Base-by-base conservation (phyloP, 1,284 basidiomycete genomes). In the Sporisorium exsertum region DNA sequence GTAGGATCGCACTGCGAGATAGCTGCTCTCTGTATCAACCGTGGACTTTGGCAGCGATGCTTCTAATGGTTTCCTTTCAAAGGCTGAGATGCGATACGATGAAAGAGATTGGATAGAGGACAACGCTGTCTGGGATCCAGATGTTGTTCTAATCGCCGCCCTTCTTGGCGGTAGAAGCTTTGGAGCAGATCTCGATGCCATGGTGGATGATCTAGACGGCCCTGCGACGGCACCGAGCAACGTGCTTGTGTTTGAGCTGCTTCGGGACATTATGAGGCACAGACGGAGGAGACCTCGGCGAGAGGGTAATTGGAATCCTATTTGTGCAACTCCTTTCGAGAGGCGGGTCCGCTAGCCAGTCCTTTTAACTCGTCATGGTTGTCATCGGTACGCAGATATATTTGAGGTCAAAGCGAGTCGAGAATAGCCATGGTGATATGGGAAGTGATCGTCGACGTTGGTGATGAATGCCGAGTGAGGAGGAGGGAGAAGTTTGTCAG, bases 1-100 rank as follows among this genome's bases (percentile, higher is more conserved):
- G 47, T 58, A 72, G 13, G 69, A 58, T 35, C 59, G 69, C 16
- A 72, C 63, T 24, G 59, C 63, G 3, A 72, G 51, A 20, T 66
- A 72, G 55, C 69, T 65, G 26, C 27, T 15, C 5, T 26, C 40
- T n/a, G 61, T 43, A 24, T 58, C 24, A 12, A n/a, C 29, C 10
- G 7, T 18, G 15, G 35, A n/a, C 16, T 15, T 16, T 43, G 3
- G 20, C 8, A 24, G 8, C 3, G 15, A 37, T n/a, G n/a, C 12
- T 15, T 0, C 13, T 9, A 16, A 51, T 24, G 10, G 12, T n/a
- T 10, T 51, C 32, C 32, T 35, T 8, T 18, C 43, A 12, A 24
- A 13, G 20, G 8, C 18, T 18, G 50, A 51, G n/a, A 12, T 22
- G 18, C 22, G 32, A n/a, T 3, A 12, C n/a, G 47, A n/a, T 32